Base-by-base conservation (phyloP, 331 rosid species). In the Ulmus americana region DNA sequence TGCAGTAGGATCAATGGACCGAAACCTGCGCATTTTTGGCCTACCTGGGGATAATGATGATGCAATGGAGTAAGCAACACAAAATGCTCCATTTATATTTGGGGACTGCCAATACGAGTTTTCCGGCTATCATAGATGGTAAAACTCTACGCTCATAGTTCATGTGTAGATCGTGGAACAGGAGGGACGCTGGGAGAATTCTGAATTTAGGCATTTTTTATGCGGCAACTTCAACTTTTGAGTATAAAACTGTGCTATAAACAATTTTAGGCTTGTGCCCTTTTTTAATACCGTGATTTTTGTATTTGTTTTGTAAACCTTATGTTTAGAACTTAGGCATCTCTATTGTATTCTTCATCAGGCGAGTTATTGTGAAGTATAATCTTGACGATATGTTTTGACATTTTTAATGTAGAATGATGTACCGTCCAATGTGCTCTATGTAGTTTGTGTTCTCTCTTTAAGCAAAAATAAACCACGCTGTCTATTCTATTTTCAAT, bases 1-100 rank as follows among this genome's bases (percentile, higher is more conserved):
- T 12, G 90, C 92, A 2, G 96, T 78, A 1, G 99, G 97, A 65
- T 94, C 99, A 42, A 84, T 90, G 92, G 99, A 94, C 77, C 79
- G 97, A 50, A 94, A 94, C 82, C 97, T 94, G 48, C 81, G 99
- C 40, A 77, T 94, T 64, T 94, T 94, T 14, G 96, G 97, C 45
- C 74, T 85, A 56, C 97, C 97, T 0, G 70, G 65, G 8, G 91
- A 76, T 45, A 94, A 75, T 51, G 74, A 70, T 16, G 54, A 70
- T 16, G 54, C 83, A 7, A 53, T 77, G 6, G 92, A 87, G 73
- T 67, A 70, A 65, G 47, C 46, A 57, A 64, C 38, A 49, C 10
- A 8, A 63, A 38, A 70, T 66, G 39, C 8, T 45, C 64, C 16
- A 16, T 28, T 2, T 28, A 28, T 28, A 28, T 28, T 28, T 28